Evolutionary conservation across 2,329 filamentous ascomycete genomes (phyloP).

Genomic region (Chaetomium sp.): DNA sequence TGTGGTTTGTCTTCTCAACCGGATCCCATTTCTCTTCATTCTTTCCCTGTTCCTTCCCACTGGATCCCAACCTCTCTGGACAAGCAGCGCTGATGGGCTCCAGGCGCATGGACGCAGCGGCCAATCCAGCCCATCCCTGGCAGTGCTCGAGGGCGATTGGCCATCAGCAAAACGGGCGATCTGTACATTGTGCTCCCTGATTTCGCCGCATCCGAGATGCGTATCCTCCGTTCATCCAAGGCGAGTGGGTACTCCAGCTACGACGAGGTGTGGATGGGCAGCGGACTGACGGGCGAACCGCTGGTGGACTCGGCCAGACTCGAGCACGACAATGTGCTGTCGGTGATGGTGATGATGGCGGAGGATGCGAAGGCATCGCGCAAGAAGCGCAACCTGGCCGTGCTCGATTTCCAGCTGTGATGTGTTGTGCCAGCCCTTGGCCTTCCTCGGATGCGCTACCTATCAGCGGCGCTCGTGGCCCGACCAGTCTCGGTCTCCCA

Average conservation of each 20-base stretch:
- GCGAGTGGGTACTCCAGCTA: slow-evolving; percentile 28
- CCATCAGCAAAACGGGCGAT: slow-evolving; percentile 29
- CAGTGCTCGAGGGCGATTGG: slow-evolving; percentile 33
- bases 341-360: slow-evolving; percentile 29
- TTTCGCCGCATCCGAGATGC: slow-evolving; percentile 25
- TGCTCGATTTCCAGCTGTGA: slow-evolving; percentile 31
- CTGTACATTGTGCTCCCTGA: slow-evolving; percentile 34
- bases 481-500: neutral
- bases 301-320: slow-evolving; percentile 34
- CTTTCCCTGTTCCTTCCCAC: neutral
- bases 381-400: slow-evolving; percentile 25
- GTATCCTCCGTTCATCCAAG: slow-evolving; percentile 29
- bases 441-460: too few relatives aligned
- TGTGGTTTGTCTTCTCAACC: neutral
- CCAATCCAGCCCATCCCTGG: slow-evolving; percentile 27
- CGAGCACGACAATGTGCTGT: slow-evolving; percentile 31
- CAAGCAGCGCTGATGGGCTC: neutral
- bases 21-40: neutral
- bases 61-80: neutral
- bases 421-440: neutral
- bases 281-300: slow-evolving; percentile 34
- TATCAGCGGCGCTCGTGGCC: neutral
- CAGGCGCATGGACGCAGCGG: slow-evolving; percentile 31
- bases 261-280: slow-evolving; percentile 32
- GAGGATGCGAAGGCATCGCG: neutral